Percentiles rank a stretch among this genome's conserved stretches.
These are phyloP conservation scores for Pseudogymnoascus sp. DNA, from an alignment of 2,329 filamentous ascomycete genomes.

Conservation along the genomic window DNA sequence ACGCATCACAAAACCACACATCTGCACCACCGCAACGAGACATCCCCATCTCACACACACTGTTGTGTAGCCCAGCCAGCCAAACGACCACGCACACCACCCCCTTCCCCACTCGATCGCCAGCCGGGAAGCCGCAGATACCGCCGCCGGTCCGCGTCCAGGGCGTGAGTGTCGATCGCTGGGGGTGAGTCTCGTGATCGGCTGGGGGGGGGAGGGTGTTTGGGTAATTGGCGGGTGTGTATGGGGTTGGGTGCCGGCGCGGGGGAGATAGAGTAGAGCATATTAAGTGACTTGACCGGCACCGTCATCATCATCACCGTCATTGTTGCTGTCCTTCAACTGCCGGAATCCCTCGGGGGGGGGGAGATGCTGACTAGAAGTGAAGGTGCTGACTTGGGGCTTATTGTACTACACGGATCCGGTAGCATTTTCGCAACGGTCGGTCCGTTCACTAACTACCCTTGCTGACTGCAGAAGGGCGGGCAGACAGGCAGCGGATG, in stretches of 20 bases:
- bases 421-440: background rate
- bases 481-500: background rate
- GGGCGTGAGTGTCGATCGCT: background rate
- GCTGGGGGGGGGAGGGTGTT: background rate
- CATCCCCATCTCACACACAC: background rate
- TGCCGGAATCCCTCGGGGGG: background rate
- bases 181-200: background rate
- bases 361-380: too few species aligned
- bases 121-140: background rate
- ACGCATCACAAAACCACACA: background rate
- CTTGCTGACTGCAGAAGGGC: background rate
- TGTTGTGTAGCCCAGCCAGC: background rate
- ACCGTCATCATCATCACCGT: background rate
- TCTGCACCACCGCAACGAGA: background rate
- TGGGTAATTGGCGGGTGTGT: background rate
- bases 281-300: background rate
- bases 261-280: background rate
- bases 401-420: background rate
- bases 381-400: background rate
- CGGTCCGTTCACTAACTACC: background rate
- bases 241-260: background rate
- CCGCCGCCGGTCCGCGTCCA: background rate
- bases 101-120: background rate
- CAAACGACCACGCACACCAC: background rate
- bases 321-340: background rate